These are phyloP conservation scores for Cystobasidium ongulense DNA, from an alignment of 768 basidiomycete species.

Conservation along the genomic window DNA sequence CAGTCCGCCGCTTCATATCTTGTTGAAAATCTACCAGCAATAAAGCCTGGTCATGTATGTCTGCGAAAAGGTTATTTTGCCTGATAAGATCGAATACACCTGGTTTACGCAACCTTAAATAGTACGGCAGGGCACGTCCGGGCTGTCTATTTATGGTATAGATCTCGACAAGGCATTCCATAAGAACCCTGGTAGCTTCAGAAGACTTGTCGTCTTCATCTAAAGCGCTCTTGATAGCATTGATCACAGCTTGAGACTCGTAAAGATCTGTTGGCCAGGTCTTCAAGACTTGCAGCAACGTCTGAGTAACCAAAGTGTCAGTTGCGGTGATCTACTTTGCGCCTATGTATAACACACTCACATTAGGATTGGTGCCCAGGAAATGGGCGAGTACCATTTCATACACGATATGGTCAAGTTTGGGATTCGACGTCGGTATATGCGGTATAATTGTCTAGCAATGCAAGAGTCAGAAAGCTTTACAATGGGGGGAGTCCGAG, in stretches of 20 bases:
- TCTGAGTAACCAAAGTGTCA: constrained; percentile 48
- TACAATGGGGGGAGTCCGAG: neutral
- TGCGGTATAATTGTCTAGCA: constrained; percentile 73
- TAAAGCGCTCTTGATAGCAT: constrained; percentile 75
- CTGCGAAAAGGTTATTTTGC: constrained; percentile 86
- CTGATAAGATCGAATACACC: constrained; percentile 91
- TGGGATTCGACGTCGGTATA: constrained; percentile 73
- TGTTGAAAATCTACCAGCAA: constrained; percentile 90
- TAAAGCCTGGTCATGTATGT: constrained; percentile 85
- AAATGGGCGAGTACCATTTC: constrained; percentile 90
- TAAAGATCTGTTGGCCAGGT: constrained; percentile 90
- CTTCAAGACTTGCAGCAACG: constrained; percentile 65
- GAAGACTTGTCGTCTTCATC: constrained; percentile 46
- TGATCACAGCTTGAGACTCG: constrained; percentile 73
- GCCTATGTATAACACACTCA: constrained; percentile 43
- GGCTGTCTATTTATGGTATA: constrained; percentile 74
- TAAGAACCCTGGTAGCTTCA: constrained; percentile 59
- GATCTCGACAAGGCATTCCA: constrained; percentile 92
- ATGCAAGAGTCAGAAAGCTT: neutral
- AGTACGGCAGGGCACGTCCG: constrained; percentile 85
- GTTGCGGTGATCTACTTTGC: neutral
- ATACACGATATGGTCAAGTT: constrained; percentile 74
- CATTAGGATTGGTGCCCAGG: constrained; percentile 65
- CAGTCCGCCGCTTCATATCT: constrained; percentile 61
- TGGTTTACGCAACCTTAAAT: constrained; percentile 71